A percentile compares a stretch with the other conserved stretches of the same genome.
Evolutionary conservation across 306 rosid genomes (phyloP).

Genomic region (Arachis stenosperma): DNA sequence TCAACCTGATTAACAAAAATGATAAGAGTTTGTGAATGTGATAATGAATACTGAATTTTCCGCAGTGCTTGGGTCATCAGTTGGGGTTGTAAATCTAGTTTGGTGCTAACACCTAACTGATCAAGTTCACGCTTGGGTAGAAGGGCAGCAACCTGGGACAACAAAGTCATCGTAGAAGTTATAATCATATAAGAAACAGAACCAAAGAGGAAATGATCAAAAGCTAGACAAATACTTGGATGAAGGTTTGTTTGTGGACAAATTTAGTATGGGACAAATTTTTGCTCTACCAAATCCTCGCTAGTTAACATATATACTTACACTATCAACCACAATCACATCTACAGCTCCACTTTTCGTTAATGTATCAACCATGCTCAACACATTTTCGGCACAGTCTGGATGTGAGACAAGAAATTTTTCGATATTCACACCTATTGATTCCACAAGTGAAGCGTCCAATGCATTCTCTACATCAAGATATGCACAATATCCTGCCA

Average conservation of each 20-base stretch:
- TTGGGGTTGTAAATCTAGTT: conserved; percentile 53
- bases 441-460: conserved; percentile 76
- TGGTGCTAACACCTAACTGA: conserved; percentile 47
- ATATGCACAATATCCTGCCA: conserved; percentile 86
- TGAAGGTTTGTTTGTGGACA: conserved; percentile 1
- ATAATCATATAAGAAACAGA: conserved; percentile 21
- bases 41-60: conserved; percentile 72
- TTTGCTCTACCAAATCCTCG: conserved; percentile 29
- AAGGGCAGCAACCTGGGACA: conserved; percentile 88
- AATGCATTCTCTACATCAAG: conserved; percentile 87
- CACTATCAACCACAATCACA: conserved; percentile 92
- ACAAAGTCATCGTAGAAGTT: conserved; percentile 28
- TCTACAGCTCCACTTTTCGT: conserved; percentile 84
- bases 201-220: conserved; percentile 16
- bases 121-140: conserved; percentile 79
- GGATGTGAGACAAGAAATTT: conserved; percentile 79
- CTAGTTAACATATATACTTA: conserved; percentile 47
- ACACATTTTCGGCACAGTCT: conserved; percentile 76
- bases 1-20: conserved; percentile 81
- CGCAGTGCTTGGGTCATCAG: conserved; percentile 78
- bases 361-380: conserved; percentile 73
- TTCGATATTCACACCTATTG: conserved; percentile 76
- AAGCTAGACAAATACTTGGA: conserved; percentile 13
- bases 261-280: conserved; percentile 3
- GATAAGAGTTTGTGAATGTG: conserved; percentile 63